These are phyloP conservation scores for Rutstroemia sp. DNA, from an alignment of 2,329 filamentous ascomycete species.

Conservation along the genomic window DNA sequence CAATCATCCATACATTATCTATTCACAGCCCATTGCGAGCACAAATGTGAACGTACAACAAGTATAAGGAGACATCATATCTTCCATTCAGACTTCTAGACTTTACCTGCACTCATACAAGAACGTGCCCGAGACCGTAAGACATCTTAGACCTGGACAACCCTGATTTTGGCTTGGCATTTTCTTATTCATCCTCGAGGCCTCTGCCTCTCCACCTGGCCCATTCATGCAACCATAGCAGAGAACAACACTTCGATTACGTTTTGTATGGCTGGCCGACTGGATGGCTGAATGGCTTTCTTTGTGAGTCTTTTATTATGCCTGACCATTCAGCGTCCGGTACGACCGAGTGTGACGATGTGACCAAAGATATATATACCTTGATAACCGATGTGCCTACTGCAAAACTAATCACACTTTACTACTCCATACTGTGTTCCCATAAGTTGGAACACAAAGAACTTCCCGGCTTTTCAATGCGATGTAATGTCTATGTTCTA, in stretches of 20 bases:
- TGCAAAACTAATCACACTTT: slow-evolving; percentile 1
- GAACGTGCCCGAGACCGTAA: neutral
- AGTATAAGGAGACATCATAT: neutral
- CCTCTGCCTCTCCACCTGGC: neutral
- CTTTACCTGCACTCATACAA: neutral
- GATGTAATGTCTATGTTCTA: neutral
- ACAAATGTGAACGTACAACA: too few species aligned
- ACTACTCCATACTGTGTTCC: neutral
- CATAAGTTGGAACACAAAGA: neutral
- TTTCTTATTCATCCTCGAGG: neutral
- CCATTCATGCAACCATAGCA: neutral
- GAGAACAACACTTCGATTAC: too few species aligned
- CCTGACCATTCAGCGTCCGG: neutral
- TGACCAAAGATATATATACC: neutral
- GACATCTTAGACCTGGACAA: neutral
- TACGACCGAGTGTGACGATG: neutral
- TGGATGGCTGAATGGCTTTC: neutral
- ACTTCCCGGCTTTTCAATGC: neutral
- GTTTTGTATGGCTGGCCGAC: neutral
- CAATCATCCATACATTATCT: too few species aligned
- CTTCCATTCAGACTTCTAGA: neutral
- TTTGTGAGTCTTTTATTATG: neutral
- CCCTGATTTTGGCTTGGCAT: neutral
- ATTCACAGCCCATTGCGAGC: too few species aligned
- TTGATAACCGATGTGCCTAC: neutral